A percentile compares a stretch with the other conserved stretches of the same genome.
phyloP scores from a whole-genome alignment of 2,329 filamentous ascomycete genomes.

The Pseudogymnoascus verrucosus region DNA sequence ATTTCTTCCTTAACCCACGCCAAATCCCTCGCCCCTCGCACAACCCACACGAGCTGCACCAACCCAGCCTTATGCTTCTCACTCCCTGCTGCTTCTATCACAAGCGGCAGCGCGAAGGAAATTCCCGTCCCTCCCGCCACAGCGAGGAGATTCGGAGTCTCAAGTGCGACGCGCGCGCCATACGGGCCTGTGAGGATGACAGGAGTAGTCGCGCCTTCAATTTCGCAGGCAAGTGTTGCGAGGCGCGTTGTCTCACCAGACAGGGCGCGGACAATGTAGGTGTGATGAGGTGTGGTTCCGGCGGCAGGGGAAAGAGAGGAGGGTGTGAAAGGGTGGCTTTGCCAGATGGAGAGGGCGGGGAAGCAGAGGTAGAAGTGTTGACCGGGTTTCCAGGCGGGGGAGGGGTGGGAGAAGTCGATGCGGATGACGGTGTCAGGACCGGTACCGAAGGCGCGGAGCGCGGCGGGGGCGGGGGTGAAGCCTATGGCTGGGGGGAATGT shows the following conservation, averaged over 20 bases:
- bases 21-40: slow-evolving; percentile 46
- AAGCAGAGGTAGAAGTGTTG: slow-evolving; percentile 82
- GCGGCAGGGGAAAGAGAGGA: slow-evolving; percentile 57
- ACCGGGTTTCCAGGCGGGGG: slow-evolving; percentile 57
- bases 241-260: slow-evolving; percentile 52
- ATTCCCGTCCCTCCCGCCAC: slow-evolving; percentile 52
- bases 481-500: slow-evolving; percentile 32
- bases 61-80: slow-evolving; percentile 15
- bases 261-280: slow-evolving; percentile 51
- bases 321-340: slow-evolving; percentile 75
- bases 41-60: slow-evolving; percentile 58
- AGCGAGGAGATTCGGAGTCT: slow-evolving; percentile 40
- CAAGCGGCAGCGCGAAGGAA: slow-evolving; percentile 46
- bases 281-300: slow-evolving; percentile 33
- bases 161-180: slow-evolving; percentile 41
- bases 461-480: slow-evolving; percentile 46
- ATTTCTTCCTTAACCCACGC: slow-evolving; percentile 50
- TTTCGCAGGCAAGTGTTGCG: slow-evolving; percentile 32
- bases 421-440: slow-evolving; percentile 54
- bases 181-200: slow-evolving; percentile 58
- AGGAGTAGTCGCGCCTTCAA: slow-evolving; percentile 34
- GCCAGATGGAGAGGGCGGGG: slow-evolving; percentile 75
- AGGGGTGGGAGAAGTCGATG: slow-evolving; percentile 59
- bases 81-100: slow-evolving; percentile 28
- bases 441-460: slow-evolving; percentile 46